A percentile compares a stretch with the other conserved stretches of the same genome.
phyloP scores from a whole-genome alignment of 495 filamentous ascomycete species.

The Lasiosphaeris hirsuta region DNA sequence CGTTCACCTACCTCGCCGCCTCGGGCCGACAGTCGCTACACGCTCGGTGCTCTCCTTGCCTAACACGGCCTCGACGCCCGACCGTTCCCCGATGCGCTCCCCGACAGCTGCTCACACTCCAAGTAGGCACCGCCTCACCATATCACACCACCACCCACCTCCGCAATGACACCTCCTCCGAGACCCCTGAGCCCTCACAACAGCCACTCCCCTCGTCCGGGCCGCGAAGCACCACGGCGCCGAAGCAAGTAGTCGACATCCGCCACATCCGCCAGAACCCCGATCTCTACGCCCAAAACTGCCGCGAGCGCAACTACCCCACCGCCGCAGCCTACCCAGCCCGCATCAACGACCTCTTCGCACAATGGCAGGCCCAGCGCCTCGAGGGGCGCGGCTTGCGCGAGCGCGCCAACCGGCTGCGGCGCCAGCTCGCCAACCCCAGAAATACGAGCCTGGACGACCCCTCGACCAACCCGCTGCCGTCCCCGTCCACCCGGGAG shows the following conservation, averaged over 20 bases:
- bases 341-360: conserved; percentile 66
- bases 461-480: conserved; percentile 21
- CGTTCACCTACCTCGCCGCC: no score
- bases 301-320: conserved; percentile 78
- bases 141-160: no score
- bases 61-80: no score
- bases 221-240: conserved; percentile 62
- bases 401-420: conserved; percentile 54
- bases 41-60: no score
- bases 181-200: conserved; percentile 8
- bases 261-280: conserved; percentile 85
- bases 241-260: conserved; percentile 74
- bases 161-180: no score
- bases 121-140: no score
- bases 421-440: conserved; percentile 46
- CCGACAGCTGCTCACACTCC: no score
- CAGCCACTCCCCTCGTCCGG: background rate
- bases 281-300: conserved; percentile 76
- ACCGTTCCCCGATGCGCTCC: no score
- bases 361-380: conserved; percentile 59
- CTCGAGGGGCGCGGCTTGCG: conserved; percentile 52
- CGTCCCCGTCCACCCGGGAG: conserved; percentile 36
- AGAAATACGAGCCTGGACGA: conserved; percentile 34
- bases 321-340: conserved; percentile 60
- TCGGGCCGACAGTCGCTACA: no score